Percentiles rank a stretch among this genome's conserved stretches.
These are phyloP conservation scores for Lepidopterella palustris DNA, from an alignment of 495 filamentous ascomycete genomes.

Conservation along the genomic window DNA sequence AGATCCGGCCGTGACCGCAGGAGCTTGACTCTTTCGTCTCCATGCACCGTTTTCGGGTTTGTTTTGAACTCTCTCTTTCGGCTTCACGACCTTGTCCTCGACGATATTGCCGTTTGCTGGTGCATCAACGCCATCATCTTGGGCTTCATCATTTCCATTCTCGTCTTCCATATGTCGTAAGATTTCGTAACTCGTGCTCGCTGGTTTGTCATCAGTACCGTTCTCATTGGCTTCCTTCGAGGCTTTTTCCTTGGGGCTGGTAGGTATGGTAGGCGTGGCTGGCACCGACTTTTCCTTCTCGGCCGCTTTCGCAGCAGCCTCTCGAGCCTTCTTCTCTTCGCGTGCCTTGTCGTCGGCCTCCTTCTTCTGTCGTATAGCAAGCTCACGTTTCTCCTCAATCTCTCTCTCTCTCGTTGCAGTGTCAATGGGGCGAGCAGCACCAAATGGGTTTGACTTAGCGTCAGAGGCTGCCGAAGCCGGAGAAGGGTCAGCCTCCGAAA, in stretches of 20 bases:
- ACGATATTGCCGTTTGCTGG: conserved; percentile 35
- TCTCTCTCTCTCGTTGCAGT: conserved; percentile 80
- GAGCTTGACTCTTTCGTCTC: conserved; percentile 25
- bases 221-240: conserved; percentile 31
- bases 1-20: conserved; percentile 12
- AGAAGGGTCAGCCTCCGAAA: conserved; percentile 60
- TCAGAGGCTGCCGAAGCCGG: conserved; percentile 50
- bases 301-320: conserved; percentile 41
- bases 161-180: conserved; percentile 30
- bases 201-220: conserved; percentile 27
- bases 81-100: conserved; percentile 38
- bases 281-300: conserved; percentile 24
- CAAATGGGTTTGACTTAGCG: conserved; percentile 84
- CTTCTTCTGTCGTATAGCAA: conserved; percentile 69
- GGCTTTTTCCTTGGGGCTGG: background rate
- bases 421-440: conserved; percentile 83
- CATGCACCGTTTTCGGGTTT: conserved; percentile 15
- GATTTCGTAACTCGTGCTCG: conserved; percentile 32
- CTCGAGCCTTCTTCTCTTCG: conserved; percentile 61
- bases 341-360: conserved; percentile 83
- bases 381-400: conserved; percentile 77
- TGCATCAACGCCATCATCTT: conserved; percentile 26
- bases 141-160: conserved; percentile 14
- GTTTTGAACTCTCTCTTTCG: conserved; percentile 31
- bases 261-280: conserved; percentile 11